A percentile compares a stretch with the other conserved stretches of the same genome.
Evolutionary conservation across 1,284 basidiomycete genomes (phyloP).

Genomic region (Lentinula novae-zelandiae): DNA sequence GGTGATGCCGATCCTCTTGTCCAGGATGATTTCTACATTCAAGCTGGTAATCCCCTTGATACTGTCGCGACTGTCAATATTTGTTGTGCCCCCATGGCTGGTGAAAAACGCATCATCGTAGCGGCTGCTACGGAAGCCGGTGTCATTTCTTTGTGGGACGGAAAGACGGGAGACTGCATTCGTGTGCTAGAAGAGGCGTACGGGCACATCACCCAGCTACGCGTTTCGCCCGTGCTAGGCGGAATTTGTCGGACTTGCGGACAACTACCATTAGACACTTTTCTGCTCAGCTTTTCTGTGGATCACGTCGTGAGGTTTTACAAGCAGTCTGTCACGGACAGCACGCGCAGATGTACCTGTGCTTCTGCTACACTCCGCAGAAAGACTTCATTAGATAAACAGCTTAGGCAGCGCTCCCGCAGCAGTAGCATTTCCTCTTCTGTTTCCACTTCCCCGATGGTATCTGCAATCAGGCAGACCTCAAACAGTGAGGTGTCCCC

Average conservation of each 20-base stretch:
- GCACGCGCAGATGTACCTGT: constrained; percentile 64
- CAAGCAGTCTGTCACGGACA: constrained; percentile 55
- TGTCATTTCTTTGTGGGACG: constrained; percentile 70
- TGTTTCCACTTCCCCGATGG: constrained; percentile 39
- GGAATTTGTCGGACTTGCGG: constrained; percentile 66
- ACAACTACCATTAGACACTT: constrained; percentile 58
- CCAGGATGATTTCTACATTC: constrained; percentile 41
- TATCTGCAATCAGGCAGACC: constrained; percentile 39
- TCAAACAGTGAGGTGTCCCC: constrained; percentile 45
- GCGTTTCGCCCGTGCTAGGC: constrained; percentile 44
- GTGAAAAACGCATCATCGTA: constrained; percentile 48
- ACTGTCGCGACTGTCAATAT: constrained; percentile 49
- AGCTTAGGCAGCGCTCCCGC: constrained; percentile 51
- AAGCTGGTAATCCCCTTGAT: constrained; percentile 55
- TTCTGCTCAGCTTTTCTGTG: constrained; percentile 60
- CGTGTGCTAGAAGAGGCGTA: constrained; percentile 54
- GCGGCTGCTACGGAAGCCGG: constrained; percentile 64
- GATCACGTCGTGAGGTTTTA: constrained; percentile 58
- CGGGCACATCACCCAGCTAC: constrained; percentile 50
- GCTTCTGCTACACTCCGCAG: constrained; percentile 36
- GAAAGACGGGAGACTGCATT: constrained; percentile 54
- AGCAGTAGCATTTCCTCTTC: constrained; percentile 54
- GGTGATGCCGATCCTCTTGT: constrained; percentile 36
- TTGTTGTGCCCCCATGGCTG: constrained; percentile 47
- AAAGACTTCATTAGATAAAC: constrained; percentile 37